Base-by-base conservation (phyloP, 2,329 filamentous ascomycete genomes). In the Salinomyces thailandicus region DNA sequence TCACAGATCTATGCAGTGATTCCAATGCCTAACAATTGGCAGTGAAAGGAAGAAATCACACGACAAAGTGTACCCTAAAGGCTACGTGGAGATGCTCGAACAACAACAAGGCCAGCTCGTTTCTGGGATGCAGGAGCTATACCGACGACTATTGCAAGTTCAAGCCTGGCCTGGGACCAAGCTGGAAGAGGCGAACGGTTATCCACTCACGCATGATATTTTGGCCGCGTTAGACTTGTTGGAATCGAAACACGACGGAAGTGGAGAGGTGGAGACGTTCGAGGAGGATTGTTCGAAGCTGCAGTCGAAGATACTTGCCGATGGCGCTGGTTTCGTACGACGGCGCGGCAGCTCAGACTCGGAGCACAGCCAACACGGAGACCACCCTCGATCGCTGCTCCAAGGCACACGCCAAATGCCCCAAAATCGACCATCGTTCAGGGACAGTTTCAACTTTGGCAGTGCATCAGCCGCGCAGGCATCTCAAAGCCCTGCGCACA, bases 11-110 rank as follows among this genome's bases (percentile, higher is more conserved):
- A n/a, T n/a, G n/a, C n/a, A n/a, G n/a, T n/a, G n/a, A n/a, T n/a
- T n/a, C n/a, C 27, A 30, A 30, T 8, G 14, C n/a, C 24, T 38
- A 20, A 41, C 30, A 14, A 9, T 30, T 33, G 38, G 13, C 37
- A 55, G 54, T 19, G 74, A 79, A 52, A 63, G 75, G 37, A 79
- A 78, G 56, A 78, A 77, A 63, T 70, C 71, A 5, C 73, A 77
- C 49, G 75, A 79, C 58, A 79, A 78, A 57, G 70, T 77, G 31
- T 78, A 79, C 55, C 75, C 75, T n/a, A 79, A 78, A 61, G 75
- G 75, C 69, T 79, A 53, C 28, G 74, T 79, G 18, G 75, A 79
- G 55, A 77, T 78, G 73, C 67, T 79, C 33, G 75, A 79, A 51
- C 73, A 77, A 50, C 75, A 79, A 62, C 75, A 79, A 55, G 56